Percentiles rank a stretch among this genome's conserved stretches.
These are phyloP conservation scores for Termitomyces sp. DNA, from an alignment of 768 basidiomycete species.

Conservation along the genomic window DNA sequence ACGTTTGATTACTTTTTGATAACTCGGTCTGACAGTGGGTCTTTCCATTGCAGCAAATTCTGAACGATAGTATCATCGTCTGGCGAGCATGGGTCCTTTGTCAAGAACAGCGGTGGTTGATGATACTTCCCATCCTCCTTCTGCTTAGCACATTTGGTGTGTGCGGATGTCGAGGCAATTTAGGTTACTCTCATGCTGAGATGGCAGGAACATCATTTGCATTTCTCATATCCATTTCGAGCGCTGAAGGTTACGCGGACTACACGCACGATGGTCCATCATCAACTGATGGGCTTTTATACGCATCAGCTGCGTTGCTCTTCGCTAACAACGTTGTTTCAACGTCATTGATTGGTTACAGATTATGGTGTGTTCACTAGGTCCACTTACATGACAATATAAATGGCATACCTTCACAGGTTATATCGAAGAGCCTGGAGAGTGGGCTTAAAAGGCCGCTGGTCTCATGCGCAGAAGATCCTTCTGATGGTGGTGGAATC, in stretches of 20 bases:
- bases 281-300: neutral
- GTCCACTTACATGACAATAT: neutral
- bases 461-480: constrained; percentile 5
- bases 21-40: no score
- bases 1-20: no score
- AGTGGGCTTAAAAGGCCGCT: neutral
- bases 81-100: constrained; percentile 6
- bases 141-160: neutral
- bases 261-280: neutral
- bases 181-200: neutral
- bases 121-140: neutral
- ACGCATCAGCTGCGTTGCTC: neutral
- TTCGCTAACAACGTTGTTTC: constrained; percentile 1
- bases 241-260: neutral
- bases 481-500: constrained; percentile 4
- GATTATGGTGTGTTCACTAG: neutral
- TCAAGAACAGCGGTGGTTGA: neutral
- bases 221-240: no score
- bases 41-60: constrained; percentile 1
- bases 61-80: constrained; percentile 5
- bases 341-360: constrained; percentile 1
- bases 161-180: neutral
- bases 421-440: neutral
- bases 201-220: no score
- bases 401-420: neutral